A percentile compares a stretch with the other conserved stretches of the same genome.
Evolutionary conservation across 225 moss, liverwort and hornwort genomes (phyloP).

Genomic region (Rhytidiadelphus loreus): DNA sequence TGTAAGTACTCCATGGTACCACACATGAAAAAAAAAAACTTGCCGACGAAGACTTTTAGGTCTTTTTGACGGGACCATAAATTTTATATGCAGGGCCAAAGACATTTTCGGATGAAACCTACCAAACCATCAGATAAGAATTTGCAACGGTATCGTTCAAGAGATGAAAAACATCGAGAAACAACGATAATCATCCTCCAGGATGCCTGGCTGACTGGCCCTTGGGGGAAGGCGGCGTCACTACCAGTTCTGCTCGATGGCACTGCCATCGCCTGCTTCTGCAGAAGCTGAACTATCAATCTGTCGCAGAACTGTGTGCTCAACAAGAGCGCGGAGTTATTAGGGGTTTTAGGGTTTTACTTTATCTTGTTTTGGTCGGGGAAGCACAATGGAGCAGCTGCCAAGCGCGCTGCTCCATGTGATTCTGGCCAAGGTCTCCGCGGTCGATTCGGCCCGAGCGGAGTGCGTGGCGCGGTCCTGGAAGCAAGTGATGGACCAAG

Average conservation of each 20-base stretch:
- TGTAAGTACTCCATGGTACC: not conserved
- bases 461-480: constrained; percentile 57
- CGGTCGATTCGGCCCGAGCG: constrained; percentile 53
- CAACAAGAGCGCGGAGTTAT: not conserved
- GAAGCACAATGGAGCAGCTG: constrained; percentile 43
- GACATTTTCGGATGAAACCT: not conserved
- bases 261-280: not conserved
- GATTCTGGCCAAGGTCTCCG: constrained; percentile 45
- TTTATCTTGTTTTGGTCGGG: not conserved
- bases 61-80: too few species aligned
- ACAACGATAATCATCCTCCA: not conserved
- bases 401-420: constrained; percentile 41
- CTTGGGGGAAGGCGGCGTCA: too few species aligned
- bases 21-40: not conserved
- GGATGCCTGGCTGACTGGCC: not conserved
- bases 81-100: not conserved
- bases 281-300: not conserved
- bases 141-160: not conserved
- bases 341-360: not conserved
- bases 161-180: not conserved
- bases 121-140: not conserved
- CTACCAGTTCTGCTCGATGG: not conserved
- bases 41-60: not conserved
- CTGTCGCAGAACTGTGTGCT: not conserved
- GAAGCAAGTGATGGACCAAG: constrained; percentile 24